phyloP scores from a whole-genome alignment of 805 yeast species.

The Candida methanosorbosa region DNA sequence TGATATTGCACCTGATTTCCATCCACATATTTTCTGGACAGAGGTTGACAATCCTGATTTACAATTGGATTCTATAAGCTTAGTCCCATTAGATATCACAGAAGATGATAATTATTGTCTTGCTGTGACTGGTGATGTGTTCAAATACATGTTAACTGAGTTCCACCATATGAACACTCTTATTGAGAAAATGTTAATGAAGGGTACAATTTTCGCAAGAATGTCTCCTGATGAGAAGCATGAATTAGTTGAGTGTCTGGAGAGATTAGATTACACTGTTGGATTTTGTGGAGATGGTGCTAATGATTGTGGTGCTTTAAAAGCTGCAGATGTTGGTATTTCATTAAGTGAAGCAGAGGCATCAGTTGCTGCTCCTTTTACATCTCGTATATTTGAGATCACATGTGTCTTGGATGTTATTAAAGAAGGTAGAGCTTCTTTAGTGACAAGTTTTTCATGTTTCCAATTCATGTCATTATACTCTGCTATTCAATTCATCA shows the following conservation, averaged over 20 bases:
- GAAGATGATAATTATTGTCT: constrained; percentile 42
- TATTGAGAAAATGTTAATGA: constrained; percentile 55
- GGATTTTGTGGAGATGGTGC: constrained; percentile 99
- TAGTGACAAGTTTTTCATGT: constrained; percentile 93
- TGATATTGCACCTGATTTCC: constrained; percentile 5
- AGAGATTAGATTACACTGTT: constrained; percentile 78
- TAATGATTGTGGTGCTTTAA: constrained; percentile 96
- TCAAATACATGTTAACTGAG: constrained; percentile 63
- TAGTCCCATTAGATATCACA: constrained; percentile 36
- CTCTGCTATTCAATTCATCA: constrained; percentile 90
- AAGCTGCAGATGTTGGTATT: constrained; percentile 96
- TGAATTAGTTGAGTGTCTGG: constrained; percentile 84
- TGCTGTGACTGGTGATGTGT: constrained; percentile 91
- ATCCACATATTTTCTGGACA: constrained; percentile 46
- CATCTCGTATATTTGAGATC: constrained; percentile 82
- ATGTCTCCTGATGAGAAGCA: constrained; percentile 99
- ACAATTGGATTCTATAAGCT: constrained; percentile 54
- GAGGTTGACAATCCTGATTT: constrained; percentile 52
- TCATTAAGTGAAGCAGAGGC: constrained; percentile 97
- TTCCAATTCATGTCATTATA: constrained; percentile 97
- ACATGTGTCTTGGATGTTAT: constrained; percentile 89
- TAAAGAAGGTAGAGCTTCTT: constrained; percentile 88
- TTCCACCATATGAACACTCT: constrained; percentile 27
- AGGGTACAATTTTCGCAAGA: constrained; percentile 78
- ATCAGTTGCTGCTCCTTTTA: constrained; percentile 97